These are phyloP conservation scores for Crinitomyces ghanaensis DNA, from an alignment of 805 yeast species.

Conservation along the genomic window DNA sequence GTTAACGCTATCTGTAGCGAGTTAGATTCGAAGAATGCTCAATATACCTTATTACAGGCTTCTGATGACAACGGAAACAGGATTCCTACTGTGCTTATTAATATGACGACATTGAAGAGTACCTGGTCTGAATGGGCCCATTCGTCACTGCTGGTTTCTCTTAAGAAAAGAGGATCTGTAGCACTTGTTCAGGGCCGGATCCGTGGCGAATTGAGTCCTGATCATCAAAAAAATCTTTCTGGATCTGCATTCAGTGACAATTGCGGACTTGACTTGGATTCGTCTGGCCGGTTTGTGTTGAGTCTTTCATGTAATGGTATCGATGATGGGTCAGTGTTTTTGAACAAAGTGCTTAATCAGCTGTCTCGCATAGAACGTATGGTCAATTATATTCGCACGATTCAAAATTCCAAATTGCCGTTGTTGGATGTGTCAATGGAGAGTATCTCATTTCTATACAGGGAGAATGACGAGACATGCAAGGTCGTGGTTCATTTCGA, in stretches of 20 bases:
- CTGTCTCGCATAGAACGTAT: conserved; percentile 22
- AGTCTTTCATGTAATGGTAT: too few species aligned
- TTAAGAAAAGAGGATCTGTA: conserved; percentile 4
- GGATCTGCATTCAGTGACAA: conserved; percentile 3
- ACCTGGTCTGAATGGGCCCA: conserved; percentile 14
- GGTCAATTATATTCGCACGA: conserved; percentile 21
- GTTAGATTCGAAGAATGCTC: conserved; percentile 16
- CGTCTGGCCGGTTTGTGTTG: conserved; percentile 15
- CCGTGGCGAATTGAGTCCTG: too few species aligned
- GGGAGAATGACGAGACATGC: conserved; percentile 11
- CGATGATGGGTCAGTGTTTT: too few species aligned
- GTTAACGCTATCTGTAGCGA: conserved; percentile 23
- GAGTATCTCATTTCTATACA: conserved; percentile 20
- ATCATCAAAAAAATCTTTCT: conserved; percentile 8
- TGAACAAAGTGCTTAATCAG: conserved; percentile 7
- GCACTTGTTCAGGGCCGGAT: conserved; percentile 15
- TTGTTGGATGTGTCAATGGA: conserved; percentile 22
- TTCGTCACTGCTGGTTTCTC: conserved; percentile 11
- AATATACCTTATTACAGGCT: conserved; percentile 13
- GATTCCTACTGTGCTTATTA: conserved; percentile 12
- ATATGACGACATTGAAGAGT: conserved; percentile 10
- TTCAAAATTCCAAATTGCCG: conserved; percentile 19
- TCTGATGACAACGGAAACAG: conserved; percentile 1
- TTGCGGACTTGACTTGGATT: conserved; percentile 18
- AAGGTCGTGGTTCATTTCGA: conserved; percentile 4